Base-by-base conservation (phyloP, 768 basidiomycete species). In the Arthromyces matolae region DNA sequence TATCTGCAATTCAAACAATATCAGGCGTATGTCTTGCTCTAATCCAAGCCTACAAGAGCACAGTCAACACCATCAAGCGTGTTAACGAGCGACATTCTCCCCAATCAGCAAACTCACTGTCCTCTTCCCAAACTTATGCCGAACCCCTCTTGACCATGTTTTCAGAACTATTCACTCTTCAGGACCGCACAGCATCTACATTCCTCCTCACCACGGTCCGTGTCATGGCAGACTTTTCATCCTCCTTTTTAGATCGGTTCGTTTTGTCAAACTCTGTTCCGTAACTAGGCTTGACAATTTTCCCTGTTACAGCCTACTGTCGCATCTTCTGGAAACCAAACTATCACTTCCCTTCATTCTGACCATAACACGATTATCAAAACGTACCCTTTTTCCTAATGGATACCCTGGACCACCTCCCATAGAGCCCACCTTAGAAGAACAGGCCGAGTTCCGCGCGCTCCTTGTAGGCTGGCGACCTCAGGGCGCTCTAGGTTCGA, bases 391-490 rank as follows among this genome's bases (percentile, higher is more conserved):
- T 22, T 98, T 95, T 61, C 94, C 95, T 3, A 83, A 83, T 52
- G 94, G 95, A 12, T 91, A 90, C 66, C 93, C 92, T 1, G 88
- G 78, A 0, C 80, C 83, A 0, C 65, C 82, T 1, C 81, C 86
- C 1, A 69, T 77, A 1, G 89, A 90, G 35, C 94, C 93, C 14
- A 81, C 84, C 0, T 69, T 70, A 1, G 89, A 89, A 54, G 92
- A 94, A 64, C 86, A 90, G 54, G 68, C 70, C 2, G 74, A 69
- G 27, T 70, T 91, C 40, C 76, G 79, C 24, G 70, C 71, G 10
- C 64, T 61, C 22, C 64, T 78, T 23, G 50, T 71, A 18, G 61
- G 64, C 2, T 75, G 69, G 69, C 65, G 64, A 57, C 66, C 67
- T 5, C 60, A 46, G 36, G 68, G 71, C 22, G 58, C 56, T 25